Evolutionary conservation across 2,329 filamentous ascomycete genomes (phyloP).

Genomic region (Sporothrix brunneoviolacea): DNA sequence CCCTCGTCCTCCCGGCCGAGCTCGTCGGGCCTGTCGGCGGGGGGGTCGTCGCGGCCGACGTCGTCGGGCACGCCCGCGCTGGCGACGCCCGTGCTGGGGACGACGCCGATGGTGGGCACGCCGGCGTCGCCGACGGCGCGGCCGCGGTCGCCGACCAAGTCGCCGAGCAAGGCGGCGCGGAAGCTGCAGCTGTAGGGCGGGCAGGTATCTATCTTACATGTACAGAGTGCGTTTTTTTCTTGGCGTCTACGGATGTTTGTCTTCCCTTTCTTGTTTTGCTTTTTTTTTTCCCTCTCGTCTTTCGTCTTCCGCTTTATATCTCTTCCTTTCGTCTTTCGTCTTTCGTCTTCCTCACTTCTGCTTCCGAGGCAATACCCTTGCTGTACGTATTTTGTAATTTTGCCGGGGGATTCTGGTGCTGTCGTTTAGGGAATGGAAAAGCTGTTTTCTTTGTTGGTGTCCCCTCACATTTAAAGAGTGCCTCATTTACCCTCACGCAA

Average conservation of each 20-base stretch:
- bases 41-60: not conserved
- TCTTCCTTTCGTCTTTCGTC: not conserved
- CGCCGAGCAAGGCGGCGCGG: conserved; percentile 2
- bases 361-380: conserved; percentile 5
- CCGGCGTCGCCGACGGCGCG: not conserved
- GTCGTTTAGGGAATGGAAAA: not conserved
- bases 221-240: not conserved
- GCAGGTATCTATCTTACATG: not conserved
- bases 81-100: not conserved
- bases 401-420: too few relatives aligned
- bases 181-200: not conserved
- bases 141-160: not conserved
- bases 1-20: conserved; percentile 3
- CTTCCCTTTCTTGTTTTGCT: not conserved
- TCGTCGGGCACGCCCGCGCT: not conserved
- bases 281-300: not conserved
- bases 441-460: too few relatives aligned
- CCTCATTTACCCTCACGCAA: too few relatives aligned
- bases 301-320: not conserved
- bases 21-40: conserved; percentile 3
- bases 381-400: conserved; percentile 3
- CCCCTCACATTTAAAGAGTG: too few relatives aligned
- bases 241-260: not conserved
- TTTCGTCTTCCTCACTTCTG: not conserved
- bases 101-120: not conserved